Evolutionary conservation across 2,329 filamentous ascomycete genomes (phyloP).

Genomic region (Pleurostoma richardsiae): DNA sequence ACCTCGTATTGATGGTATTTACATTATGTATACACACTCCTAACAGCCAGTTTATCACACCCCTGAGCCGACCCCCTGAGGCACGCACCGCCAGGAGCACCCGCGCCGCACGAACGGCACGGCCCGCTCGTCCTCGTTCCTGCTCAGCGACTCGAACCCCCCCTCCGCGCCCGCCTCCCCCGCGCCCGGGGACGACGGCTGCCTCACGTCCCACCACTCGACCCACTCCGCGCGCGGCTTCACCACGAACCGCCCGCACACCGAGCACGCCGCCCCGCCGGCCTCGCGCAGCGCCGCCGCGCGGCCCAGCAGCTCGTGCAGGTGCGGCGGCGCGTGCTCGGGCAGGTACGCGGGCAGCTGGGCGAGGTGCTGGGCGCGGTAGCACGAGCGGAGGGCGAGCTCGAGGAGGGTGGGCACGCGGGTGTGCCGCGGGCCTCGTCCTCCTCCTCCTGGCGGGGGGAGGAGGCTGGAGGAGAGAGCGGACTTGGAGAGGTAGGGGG

Average conservation of each 20-base stretch:
- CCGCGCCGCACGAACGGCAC: conserved; percentile 43
- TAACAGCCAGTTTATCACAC: neutral
- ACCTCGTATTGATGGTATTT: too few relatives aligned
- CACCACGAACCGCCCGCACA: conserved; percentile 43
- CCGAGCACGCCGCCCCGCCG: conserved; percentile 46
- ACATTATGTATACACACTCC: too few relatives aligned
- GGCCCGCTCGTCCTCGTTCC: conserved; percentile 24
- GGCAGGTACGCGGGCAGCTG: conserved; percentile 38
- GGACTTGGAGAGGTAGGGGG: neutral
- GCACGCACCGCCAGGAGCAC: conserved; percentile 46
- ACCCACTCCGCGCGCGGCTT: conserved; percentile 54
- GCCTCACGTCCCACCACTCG: conserved; percentile 51
- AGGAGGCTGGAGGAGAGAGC: neutral
- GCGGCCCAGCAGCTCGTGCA: conserved; percentile 33
- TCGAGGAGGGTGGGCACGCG: conserved; percentile 46
- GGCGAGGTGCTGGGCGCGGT: conserved; percentile 32
- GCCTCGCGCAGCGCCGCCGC: conserved; percentile 34
- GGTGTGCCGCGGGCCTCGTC: conserved; percentile 16
- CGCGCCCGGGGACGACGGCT: conserved; percentile 1
- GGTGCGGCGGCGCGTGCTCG: conserved; percentile 28
- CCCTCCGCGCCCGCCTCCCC: neutral
- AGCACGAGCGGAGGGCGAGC: conserved; percentile 40
- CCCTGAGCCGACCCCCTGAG: conserved; percentile 19
- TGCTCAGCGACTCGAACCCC: conserved; percentile 18
- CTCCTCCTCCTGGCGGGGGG: neutral